Conservation (phyloP, 202 grass and related monocot genomes). For the Carex arenaria region DNA sequence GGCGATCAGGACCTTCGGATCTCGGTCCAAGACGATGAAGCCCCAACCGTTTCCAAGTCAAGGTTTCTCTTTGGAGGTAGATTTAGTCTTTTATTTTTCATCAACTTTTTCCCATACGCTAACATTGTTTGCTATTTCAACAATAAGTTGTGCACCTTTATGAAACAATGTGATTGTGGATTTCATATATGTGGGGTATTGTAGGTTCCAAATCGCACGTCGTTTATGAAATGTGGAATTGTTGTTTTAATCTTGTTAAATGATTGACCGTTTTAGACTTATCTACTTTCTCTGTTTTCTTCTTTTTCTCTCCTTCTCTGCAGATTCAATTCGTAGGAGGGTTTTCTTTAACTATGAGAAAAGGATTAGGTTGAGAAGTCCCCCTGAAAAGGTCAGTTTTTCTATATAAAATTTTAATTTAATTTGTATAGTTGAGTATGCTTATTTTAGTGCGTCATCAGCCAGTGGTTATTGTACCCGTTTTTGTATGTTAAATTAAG, state of each 20-base stretch:
- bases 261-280: not conserved
- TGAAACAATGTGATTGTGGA: not conserved
- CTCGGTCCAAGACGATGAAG: conserved; percentile 17
- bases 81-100: not conserved
- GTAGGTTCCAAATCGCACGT: not conserved
- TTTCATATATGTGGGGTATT: not conserved
- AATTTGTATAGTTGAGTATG: not conserved
- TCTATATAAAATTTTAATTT: not conserved
- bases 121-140: not conserved
- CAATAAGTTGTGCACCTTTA: not conserved
- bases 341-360: conserved; percentile 99
- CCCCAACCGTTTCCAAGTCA: conserved; percentile 26
- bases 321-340: not conserved
- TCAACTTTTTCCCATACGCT: not conserved
- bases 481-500: not conserved
- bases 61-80: conserved; percentile 65
- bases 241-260: not conserved
- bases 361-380: conserved; percentile 64
- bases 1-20: conserved; percentile 30
- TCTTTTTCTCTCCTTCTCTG: too few species aligned
- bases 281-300: not conserved
- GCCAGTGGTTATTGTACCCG: not conserved
- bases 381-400: conserved; percentile 79
- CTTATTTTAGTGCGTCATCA: not conserved
- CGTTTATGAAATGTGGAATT: not conserved